Conservation (phyloP, 805 yeast species). For the Metschnikowia borealis region DNA sequence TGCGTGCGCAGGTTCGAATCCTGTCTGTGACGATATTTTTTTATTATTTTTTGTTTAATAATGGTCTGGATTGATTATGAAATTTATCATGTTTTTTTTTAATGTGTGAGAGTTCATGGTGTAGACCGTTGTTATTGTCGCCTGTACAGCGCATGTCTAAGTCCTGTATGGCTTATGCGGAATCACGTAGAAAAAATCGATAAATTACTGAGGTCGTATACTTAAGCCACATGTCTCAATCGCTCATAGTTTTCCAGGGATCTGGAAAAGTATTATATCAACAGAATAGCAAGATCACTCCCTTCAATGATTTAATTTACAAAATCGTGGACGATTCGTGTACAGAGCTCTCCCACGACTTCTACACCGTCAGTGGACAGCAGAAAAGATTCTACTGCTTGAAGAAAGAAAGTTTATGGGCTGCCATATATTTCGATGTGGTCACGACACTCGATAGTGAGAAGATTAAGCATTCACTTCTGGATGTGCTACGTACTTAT, state of each 20-base stretch:
- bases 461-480: conserved; percentile 29
- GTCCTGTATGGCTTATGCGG: conserved; percentile 1
- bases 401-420: conserved; percentile 25
- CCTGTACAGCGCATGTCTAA: not conserved
- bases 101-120: too few relatives aligned
- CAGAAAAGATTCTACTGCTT: conserved; percentile 36
- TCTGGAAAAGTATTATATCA: conserved; percentile 38
- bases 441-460: conserved; percentile 39
- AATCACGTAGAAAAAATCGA: conserved; percentile 2
- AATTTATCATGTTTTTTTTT: too few relatives aligned
- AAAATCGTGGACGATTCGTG: conserved; percentile 34
- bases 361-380: conserved; percentile 26
- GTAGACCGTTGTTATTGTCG: not conserved
- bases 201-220: not conserved
- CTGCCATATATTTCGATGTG: conserved; percentile 37
- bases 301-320: conserved; percentile 38
- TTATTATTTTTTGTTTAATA: not conserved
- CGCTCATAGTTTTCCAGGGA: conserved; percentile 32
- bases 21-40: conserved; percentile 92
- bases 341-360: conserved; percentile 30
- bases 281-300: conserved; percentile 31
- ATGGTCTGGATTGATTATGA: too few relatives aligned
- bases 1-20: conserved; percentile 97
- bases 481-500: conserved; percentile 32
- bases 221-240: conserved; percentile 33